Conservation (phyloP, 2,329 filamentous ascomycete species). For the Eutypa lata region DNA sequence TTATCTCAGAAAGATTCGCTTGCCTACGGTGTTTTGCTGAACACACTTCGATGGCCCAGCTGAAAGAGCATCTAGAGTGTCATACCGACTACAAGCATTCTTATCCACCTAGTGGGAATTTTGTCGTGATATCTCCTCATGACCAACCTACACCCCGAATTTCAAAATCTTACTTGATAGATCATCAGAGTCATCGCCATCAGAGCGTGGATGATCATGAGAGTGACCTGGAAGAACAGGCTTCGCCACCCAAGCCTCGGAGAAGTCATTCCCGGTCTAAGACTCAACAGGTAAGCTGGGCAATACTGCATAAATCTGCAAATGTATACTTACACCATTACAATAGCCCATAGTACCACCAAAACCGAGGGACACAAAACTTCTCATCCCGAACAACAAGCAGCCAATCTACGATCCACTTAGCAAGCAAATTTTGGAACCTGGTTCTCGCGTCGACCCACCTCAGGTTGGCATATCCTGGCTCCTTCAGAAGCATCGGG, state of each 20-base stretch:
- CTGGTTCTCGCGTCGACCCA: conserved; percentile 45
- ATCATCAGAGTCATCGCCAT: too few species aligned
- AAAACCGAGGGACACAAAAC: conserved; percentile 28
- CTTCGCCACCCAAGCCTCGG: conserved; percentile 19
- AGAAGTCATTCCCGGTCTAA: conserved; percentile 15
- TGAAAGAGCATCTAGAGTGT: conserved; percentile 46
- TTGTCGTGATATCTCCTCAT: conserved; percentile 23
- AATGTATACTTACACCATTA: conserved; percentile 8
- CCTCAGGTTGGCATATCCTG: conserved; percentile 46
- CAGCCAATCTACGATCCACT: conserved; percentile 56
- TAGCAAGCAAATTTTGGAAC: conserved; percentile 49
- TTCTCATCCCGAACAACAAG: conserved; percentile 46
- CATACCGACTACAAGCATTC: conserved; percentile 44
- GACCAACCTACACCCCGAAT: conserved; percentile 22
- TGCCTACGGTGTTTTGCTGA: conserved; percentile 50
- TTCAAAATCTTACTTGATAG: conserved; percentile 16
- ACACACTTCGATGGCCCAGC: conserved; percentile 44
- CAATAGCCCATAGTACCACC: conserved; percentile 11
- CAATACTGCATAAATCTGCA: background rate
- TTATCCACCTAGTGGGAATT: conserved; percentile 29
- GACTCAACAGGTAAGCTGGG: conserved; percentile 16
- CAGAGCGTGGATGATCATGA: conserved; percentile 22
- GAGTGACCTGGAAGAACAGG: conserved; percentile 19
- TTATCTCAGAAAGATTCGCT: conserved; percentile 45
- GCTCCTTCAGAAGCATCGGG: conserved; percentile 58